A percentile compares a stretch with the other conserved stretches of the same genome.
phyloP scores from a whole-genome alignment of 169 alveolate species.

The Cryptosporidium tyzzeri region DNA sequence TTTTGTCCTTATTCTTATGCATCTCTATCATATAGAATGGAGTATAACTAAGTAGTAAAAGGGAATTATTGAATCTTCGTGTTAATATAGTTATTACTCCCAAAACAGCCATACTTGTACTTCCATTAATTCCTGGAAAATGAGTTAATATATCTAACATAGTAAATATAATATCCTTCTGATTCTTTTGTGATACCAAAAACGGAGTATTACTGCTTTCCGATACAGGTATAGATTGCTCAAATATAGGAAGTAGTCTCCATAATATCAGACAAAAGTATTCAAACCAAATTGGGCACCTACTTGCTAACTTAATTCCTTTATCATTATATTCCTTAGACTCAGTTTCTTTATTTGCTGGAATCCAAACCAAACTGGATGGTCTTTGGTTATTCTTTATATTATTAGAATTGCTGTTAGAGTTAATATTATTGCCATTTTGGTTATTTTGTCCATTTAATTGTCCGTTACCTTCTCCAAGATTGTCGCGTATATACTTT shows the following conservation, averaged over 20 bases:
- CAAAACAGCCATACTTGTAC: constrained; percentile 63
- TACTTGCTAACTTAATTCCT: constrained; percentile 33
- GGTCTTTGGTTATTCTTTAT: not conserved
- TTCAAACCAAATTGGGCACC: constrained; percentile 74
- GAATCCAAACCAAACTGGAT: constrained; percentile 43
- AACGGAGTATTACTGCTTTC: constrained; percentile 1
- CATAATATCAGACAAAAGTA: constrained; percentile 62
- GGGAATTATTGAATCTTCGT: constrained; percentile 39
- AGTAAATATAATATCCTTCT: constrained; percentile 44
- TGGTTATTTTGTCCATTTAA: not conserved
- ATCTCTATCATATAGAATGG: constrained; percentile 56
- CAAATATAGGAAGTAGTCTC: constrained; percentile 63
- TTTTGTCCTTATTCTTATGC: constrained; percentile 9
- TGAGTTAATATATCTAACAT: constrained; percentile 64
- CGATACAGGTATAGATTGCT: not conserved
- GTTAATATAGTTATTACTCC: constrained; percentile 62
- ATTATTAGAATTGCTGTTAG: not conserved
- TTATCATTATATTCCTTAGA: not conserved
- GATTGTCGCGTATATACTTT: constrained; percentile 26
- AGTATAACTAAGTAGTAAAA: constrained; percentile 50
- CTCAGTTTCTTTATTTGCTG: constrained; percentile 18
- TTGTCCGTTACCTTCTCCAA: not conserved
- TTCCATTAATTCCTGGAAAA: constrained; percentile 63
- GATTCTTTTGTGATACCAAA: constrained; percentile 21
- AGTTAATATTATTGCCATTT: not conserved